Base-by-base conservation (phyloP, 371 early-diverging fungal genomes). In the Funneliformis caledonium region DNA sequence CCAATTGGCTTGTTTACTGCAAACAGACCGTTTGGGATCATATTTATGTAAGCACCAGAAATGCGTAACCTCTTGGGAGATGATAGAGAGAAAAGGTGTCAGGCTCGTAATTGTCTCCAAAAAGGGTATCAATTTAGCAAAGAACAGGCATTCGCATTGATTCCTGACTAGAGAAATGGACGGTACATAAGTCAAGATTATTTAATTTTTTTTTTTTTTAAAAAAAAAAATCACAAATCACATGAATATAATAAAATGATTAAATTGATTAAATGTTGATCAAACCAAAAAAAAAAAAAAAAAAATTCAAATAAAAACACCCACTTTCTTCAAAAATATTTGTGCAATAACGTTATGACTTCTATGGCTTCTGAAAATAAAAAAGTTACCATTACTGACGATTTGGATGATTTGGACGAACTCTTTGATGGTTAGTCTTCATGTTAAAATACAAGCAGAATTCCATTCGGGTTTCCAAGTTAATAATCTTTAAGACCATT, bases 391-490 rank as follows among this genome's bases (percentile, higher is more conserved):
- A 79, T 82, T 64, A 73, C 83, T 50, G 85, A 86, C 31, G 87
- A 84, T 56, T 88, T 87, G 65, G 91, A 88, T 61, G 93, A 91
- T 78, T 82, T 91, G 9, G 93, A 93, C 79, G 93, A 90, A 81
- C 84, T 93, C 45, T 83, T 93, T 81, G 90, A 90, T 81, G 89
- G 90, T 90, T 85, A 83, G 56, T 33, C 45, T 5, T 7, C 26
- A 70, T 37, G 37, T 61, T 26, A 26, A 26, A 56, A 33, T 50
- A 64, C 31, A 42, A 61, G 26, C 19, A 31, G 16, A 64, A 47
- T 67, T 10, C 33, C 42, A 56, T 16, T 72, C 14, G 45, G 2
- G 19, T 48, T 19, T n/a, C 12, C 26, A 60, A 70, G 74, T 6
- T 50, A 47, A 47, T 60, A 73, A n/a, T 50, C 12, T 19, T 56